Conservation (phyloP, 129 eudicot genomes). For the Flaveria robusta region DNA sequence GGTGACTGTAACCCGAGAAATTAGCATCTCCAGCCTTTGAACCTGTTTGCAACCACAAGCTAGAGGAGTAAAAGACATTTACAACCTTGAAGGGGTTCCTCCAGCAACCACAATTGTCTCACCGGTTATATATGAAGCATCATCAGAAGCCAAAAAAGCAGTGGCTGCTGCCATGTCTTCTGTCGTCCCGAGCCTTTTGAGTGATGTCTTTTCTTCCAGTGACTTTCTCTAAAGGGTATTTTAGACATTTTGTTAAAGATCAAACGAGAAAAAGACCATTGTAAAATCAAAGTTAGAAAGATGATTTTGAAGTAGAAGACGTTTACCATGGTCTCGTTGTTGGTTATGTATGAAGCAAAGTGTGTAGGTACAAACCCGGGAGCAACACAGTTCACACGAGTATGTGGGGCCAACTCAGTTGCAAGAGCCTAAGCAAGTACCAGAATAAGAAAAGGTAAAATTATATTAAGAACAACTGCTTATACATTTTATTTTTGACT, state of each 20-base stretch:
- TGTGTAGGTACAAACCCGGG: constrained; percentile 96
- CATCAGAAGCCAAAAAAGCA: constrained; percentile 93
- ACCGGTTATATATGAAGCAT: constrained; percentile 89
- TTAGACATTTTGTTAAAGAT: neutral
- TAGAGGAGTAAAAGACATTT: neutral
- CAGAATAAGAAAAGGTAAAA: neutral
- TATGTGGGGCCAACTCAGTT: constrained; percentile 85
- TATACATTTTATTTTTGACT: neutral
- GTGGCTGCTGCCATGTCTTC: constrained; percentile 94
- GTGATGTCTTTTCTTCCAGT: constrained; percentile 58
- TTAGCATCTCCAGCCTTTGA: neutral
- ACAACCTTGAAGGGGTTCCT: constrained; percentile 82
- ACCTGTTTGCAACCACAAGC: neutral
- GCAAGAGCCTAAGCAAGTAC: constrained; percentile 78
- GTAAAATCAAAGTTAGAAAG: neutral
- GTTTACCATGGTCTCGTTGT: constrained; percentile 51
- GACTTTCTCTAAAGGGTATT: constrained; percentile 48
- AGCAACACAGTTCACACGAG: constrained; percentile 95
- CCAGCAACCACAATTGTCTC: constrained; percentile 95
- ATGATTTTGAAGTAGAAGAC: neutral
- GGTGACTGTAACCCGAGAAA: neutral
- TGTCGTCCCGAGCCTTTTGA: constrained; percentile 88
- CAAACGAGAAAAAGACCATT: neutral
- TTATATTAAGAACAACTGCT: neutral
- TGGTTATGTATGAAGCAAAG: constrained; percentile 67